Conservation (phyloP, 257 asterid species). For the Capsicum baccatum region DNA sequence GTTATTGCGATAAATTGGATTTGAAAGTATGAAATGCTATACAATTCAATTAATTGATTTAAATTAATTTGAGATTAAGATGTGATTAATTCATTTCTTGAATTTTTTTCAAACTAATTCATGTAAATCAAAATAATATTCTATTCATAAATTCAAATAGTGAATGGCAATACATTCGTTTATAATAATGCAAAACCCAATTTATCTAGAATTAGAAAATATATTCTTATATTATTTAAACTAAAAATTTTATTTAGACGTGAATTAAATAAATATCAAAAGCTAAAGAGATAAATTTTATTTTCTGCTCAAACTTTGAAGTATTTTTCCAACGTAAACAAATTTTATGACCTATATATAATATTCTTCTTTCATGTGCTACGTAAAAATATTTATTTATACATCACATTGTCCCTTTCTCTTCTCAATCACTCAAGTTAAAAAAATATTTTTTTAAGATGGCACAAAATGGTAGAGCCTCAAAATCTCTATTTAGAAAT, state of each 20-base stretch:
- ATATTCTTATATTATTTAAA: no score
- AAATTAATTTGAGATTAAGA: no score
- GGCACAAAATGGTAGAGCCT: constrained; percentile 61
- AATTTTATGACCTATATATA: constrained; percentile 21
- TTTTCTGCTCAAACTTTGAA: background rate
- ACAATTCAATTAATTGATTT: no score
- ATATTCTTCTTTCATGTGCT: background rate
- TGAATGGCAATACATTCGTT: no score
- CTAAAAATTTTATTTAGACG: background rate
- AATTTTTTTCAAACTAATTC: no score
- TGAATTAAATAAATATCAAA: background rate
- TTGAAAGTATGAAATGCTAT: no score
- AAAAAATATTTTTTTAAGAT: constrained; percentile 34
- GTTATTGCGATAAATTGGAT: no score
- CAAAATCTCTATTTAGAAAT: background rate
- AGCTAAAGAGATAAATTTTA: background rate
- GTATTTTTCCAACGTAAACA: constrained; percentile 8
- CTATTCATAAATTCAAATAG: no score
- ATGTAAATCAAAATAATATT: no score
- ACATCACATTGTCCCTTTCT: background rate
- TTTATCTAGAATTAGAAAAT: no score
- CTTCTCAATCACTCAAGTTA: constrained; percentile 31
- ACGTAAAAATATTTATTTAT: constrained; percentile 5
- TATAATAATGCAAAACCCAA: no score
- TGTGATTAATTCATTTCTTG: no score